Evolutionary conservation across 768 basidiomycete genomes (phyloP), one percentile per base, ranked within the genome.

Genomic region (Lactarius akahatsu): DNA sequence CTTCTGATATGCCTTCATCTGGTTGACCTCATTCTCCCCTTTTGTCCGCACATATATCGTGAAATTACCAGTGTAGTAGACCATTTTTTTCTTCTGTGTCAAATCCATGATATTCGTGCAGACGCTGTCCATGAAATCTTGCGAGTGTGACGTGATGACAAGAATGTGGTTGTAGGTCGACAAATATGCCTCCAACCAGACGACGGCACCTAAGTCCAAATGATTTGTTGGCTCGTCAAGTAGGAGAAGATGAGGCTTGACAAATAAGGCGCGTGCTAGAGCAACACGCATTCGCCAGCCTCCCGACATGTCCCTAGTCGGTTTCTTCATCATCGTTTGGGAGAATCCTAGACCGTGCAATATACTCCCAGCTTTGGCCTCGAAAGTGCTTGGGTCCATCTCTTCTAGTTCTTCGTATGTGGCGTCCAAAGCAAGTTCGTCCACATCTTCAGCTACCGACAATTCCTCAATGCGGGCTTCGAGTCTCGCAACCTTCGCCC

Each of bases 231-330:
- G 89, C 78, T 96, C 94, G 75, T 98, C 97, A 71, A 99, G 87
- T 40, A 99, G 81, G 40, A 98, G 83, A 30, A 99, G 78, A 80
- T 99, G 97, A 6, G 96, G 96, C 78, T 96, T 98, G 77, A 99
- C 80, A 78, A 98, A 98, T 47, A 99, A 83, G 1, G 96, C 96
- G 57, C 96, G 85, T 40, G 96, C 96, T 45, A 99, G 89, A 16
- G 96, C 91, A 62, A 99, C 96, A 76, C 96, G 88, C 96, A 99
- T 99, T 60, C 96, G 86, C 96, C 96, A 99, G 72, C 96, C 96
- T 85, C 96, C 96, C 73, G 87, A 90, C 96, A 99, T 99, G 76
- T 99, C 96, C 79, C 94, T 96, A 36, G 96, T 99, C 4, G 95
- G 91, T 77, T 90, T 92, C 77, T 85, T 85, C 96, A 98, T 97